A percentile compares a stretch with the other conserved stretches of the same genome.
Conservation (phyloP, 1,284 basidiomycete genomes). For the Pterula multifida region DNA sequence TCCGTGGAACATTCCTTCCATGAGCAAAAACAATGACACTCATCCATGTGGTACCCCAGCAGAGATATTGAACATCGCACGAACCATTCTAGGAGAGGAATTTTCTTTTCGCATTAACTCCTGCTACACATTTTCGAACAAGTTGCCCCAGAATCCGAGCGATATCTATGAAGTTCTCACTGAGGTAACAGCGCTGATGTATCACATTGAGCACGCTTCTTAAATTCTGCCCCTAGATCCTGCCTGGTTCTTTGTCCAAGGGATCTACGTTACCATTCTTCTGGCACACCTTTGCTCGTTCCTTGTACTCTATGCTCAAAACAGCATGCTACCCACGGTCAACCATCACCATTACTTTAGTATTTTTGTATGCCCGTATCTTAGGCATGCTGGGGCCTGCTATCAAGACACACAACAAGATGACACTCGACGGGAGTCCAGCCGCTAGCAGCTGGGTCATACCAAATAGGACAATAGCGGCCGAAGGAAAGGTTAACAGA, state of each 20-base stretch:
- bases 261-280: not conserved
- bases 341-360: not conserved
- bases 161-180: not conserved
- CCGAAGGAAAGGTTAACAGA: constrained; percentile 9
- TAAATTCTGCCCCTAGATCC: not conserved
- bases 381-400: not conserved
- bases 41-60: too few relatives aligned
- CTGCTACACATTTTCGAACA: not conserved
- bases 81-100: not conserved
- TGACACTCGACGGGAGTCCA: constrained; percentile 21
- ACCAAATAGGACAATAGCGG: constrained; percentile 12
- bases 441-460: constrained; percentile 20
- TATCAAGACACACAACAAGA: constrained; percentile 11
- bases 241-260: not conserved
- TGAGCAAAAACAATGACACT: too few relatives aligned
- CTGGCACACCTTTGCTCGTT: not conserved
- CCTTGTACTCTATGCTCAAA: not conserved
- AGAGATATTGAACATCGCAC: too few relatives aligned
- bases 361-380: not conserved
- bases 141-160: not conserved
- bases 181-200: not conserved
- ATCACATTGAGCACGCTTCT: not conserved
- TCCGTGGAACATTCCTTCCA: too few relatives aligned
- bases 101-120: not conserved
- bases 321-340: not conserved